Percentiles rank a stretch among this genome's conserved stretches.
Evolutionary conservation across 2,329 filamentous ascomycete genomes (phyloP).

Genomic region (Thielaviopsis ethacetica): DNA sequence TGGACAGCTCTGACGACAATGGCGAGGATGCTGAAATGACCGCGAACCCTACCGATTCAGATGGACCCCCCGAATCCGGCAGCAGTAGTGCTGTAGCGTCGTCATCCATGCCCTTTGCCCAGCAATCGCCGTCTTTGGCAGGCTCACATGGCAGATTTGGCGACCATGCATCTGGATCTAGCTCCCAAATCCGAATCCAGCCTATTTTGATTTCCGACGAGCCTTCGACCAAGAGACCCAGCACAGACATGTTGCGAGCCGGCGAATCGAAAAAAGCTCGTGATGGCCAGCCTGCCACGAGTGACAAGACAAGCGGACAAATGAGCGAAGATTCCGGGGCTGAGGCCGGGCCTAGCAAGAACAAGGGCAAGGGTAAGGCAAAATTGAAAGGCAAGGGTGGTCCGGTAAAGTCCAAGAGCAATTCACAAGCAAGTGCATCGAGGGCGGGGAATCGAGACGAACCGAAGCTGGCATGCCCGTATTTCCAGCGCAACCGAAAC

Average conservation of each 20-base stretch:
- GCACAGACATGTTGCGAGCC: background rate
- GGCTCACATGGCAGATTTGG: background rate
- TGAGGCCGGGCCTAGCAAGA: background rate
- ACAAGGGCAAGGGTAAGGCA: background rate
- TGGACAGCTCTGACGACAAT: background rate
- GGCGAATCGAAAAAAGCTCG: background rate
- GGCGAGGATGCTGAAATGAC: background rate
- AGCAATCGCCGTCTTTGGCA: background rate
- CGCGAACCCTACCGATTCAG: background rate
- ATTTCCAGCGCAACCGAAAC: conserved; percentile 8
- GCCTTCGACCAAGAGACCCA: background rate
- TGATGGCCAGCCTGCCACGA: background rate
- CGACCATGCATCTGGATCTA: background rate
- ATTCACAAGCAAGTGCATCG: background rate
- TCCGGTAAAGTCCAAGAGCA: background rate
- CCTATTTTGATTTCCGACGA: background rate
- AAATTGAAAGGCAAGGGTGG: background rate
- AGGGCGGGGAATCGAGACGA: background rate
- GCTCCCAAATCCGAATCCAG: background rate
- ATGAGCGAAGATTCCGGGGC: background rate
- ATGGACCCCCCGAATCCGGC: background rate
- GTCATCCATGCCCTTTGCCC: background rate
- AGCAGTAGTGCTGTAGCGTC: background rate
- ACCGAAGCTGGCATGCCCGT: conserved; percentile 9
- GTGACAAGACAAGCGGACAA: background rate